Percentiles rank a stretch among this genome's conserved stretches.
Conservation (phyloP, 2,329 filamentous ascomycete species). For the Fusarium albidum region DNA sequence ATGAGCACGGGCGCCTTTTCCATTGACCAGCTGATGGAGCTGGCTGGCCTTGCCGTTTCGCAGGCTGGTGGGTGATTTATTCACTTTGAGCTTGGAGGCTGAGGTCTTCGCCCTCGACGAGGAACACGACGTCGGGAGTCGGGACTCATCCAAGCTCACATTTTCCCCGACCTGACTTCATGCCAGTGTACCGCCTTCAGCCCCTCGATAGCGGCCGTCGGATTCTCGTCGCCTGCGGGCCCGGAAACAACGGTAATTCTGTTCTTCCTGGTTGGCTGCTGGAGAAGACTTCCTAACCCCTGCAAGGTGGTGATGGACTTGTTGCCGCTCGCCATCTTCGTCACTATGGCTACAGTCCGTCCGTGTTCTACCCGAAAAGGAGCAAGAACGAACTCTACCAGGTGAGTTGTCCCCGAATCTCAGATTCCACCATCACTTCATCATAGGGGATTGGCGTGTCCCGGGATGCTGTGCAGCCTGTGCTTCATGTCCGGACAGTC, state of each 20-base stretch:
- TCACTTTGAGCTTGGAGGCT: neutral
- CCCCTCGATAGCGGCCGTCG: slow-evolving; percentile 75
- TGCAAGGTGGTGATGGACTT: slow-evolving; percentile 85
- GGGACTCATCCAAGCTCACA: neutral
- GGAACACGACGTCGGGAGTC: neutral
- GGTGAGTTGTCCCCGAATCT: slow-evolving; percentile 53
- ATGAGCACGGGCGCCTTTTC: slow-evolving; percentile 91
- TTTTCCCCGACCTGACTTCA: slow-evolving; percentile 1
- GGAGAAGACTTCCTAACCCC: neutral
- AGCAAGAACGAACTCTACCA: slow-evolving; percentile 90
- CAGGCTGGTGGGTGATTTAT: slow-evolving; percentile 72
- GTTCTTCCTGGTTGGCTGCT: neutral
- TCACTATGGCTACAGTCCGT: slow-evolving; percentile 90
- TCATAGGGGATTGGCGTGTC: neutral
- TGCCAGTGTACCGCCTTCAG: slow-evolving; percentile 83
- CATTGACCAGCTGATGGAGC: slow-evolving; percentile 95
- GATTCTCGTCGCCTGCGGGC: slow-evolving; percentile 90
- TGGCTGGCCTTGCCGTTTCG: slow-evolving; percentile 91
- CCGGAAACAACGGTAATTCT: slow-evolving; percentile 73
- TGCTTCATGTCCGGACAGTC: slow-evolving; percentile 12
- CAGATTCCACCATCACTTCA: slow-evolving; percentile 17
- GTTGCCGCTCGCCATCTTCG: slow-evolving; percentile 92
- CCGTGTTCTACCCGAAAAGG: slow-evolving; percentile 92
- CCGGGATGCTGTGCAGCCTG: neutral
- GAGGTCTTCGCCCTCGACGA: too few relatives aligned